Evolutionary conservation across 83 land plant species (phyloP).

Genomic region (Picea engelmannii): DNA sequence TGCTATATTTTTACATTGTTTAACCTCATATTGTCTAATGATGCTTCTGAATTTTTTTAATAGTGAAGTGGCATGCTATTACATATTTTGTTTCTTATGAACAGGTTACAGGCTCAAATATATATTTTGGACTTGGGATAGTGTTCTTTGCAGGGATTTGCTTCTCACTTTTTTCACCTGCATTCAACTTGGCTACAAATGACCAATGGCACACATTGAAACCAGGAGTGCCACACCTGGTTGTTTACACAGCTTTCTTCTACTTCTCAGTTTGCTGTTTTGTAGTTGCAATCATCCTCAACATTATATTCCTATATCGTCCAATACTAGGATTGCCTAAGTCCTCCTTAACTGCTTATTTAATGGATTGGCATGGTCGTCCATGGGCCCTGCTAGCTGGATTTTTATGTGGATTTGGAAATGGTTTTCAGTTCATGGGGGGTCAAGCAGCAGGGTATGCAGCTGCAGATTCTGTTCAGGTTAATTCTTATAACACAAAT

Average conservation of each 20-base stretch:
- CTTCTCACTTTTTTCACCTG: conserved; percentile 94
- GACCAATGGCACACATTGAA: conserved; percentile 94
- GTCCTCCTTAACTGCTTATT: conserved; percentile 74
- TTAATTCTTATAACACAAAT: conserved; percentile 14
- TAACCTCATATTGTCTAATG: not conserved
- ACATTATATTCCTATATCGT: conserved; percentile 71
- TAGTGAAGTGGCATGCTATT: not conserved
- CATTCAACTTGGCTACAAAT: conserved; percentile 95
- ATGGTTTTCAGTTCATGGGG: conserved; percentile 99
- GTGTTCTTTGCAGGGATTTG: conserved; percentile 86
- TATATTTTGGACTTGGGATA: conserved; percentile 67
- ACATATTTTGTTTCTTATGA: not conserved
- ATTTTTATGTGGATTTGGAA: conserved; percentile 92
- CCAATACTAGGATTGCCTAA: conserved; percentile 74
- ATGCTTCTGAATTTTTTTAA: not conserved
- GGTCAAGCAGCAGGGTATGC: conserved; percentile 99
- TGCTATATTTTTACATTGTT: not conserved
- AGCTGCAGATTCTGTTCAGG: conserved; percentile 99
- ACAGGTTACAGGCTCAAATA: conserved; percentile 69
- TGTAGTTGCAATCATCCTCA: conserved; percentile 66
- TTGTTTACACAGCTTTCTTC: conserved; percentile 95
- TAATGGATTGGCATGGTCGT: conserved; percentile 83
- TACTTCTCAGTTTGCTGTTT: conserved; percentile 85
- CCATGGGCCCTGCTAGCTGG: conserved; percentile 93
- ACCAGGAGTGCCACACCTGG: conserved; percentile 81